Conservation (phyloP, 306 rosid species). For the Quercus cerris region DNA sequence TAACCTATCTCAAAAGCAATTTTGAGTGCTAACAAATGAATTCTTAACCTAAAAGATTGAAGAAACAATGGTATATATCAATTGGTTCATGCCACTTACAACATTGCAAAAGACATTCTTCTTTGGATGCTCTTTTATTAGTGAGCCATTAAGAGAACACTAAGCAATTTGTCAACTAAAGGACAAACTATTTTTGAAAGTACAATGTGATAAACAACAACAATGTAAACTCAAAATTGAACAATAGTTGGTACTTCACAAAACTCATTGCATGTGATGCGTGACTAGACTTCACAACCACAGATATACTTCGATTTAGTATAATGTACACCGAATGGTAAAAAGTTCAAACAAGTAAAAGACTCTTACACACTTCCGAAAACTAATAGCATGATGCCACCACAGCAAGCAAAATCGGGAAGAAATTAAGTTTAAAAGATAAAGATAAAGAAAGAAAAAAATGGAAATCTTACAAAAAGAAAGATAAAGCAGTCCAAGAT, state of each 20-base stretch:
- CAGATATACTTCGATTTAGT: not conserved
- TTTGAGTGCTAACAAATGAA: too few relatives aligned
- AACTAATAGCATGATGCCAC: conserved; percentile 12
- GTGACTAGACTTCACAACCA: not conserved
- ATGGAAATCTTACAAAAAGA: conserved; percentile 15
- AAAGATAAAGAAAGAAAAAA: conserved; percentile 13
- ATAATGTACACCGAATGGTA: not conserved
- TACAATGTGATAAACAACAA: not conserved
- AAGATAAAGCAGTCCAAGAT: conserved; percentile 34
- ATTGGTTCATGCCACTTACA: not conserved
- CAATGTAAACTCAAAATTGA: not conserved
- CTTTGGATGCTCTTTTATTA: not conserved
- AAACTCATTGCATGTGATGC: not conserved
- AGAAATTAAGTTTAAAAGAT: conserved; percentile 16
- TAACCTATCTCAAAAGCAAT: too few relatives aligned
- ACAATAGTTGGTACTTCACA: not conserved
- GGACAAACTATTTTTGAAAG: not conserved
- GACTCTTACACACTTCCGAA: not conserved
- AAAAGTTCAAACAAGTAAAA: not conserved
- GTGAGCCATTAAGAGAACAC: not conserved
- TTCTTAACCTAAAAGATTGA: not conserved
- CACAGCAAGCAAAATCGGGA: conserved; percentile 16
- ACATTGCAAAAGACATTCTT: not conserved
- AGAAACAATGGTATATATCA: not conserved
- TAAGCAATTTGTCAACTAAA: not conserved